Base-by-base conservation (phyloP, 2,329 filamentous ascomycete genomes). In the Sphaceloma murrayae region DNA sequence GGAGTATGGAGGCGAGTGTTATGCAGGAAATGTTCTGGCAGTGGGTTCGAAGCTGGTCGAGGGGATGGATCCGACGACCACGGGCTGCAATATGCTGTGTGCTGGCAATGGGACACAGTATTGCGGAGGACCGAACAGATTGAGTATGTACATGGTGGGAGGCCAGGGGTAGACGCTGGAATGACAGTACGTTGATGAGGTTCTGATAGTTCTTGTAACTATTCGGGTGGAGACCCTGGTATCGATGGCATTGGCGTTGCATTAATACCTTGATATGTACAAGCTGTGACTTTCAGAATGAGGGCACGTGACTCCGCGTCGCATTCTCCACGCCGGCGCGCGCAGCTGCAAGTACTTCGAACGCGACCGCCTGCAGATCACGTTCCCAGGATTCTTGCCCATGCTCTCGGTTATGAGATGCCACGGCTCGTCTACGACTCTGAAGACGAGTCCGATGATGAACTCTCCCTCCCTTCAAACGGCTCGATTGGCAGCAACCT, bases 1-100 rank as follows among this genome's bases (percentile, higher is more conserved):
- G n/a, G 61, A 66, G 46, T 63, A 60, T 45, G 55, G 52, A 4
- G 48, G 47, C 4, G 59, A 67, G 49, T 67, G 64, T 47, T 64
- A 54, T 33, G 57, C 55, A 10, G 56, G 55, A 10, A 55, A 57
- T 38, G 48, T 30, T 11, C 38, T 58, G n/a, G 26, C 27, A 18
- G 29, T 29, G 4, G 22, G 16, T 5, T 26, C 30, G 1, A 3
- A 4, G 19, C 13, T 34, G 22, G 27, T 40, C 3, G 31, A 21
- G 16, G 46, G 43, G 2, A n/a, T n/a, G n/a, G 14, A 29, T 29
- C 17, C 22, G 27, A 14, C 11, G 18, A 18, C 38, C 16, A 30
- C 18, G 18, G 38, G 43, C 17, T 61, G 58, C 50, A 49, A 49
- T 21, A 53, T 53, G 44, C 46, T 50, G 24, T 61, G 58, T 42